Evolutionary conservation across 805 yeast genomes (phyloP).

Genomic region (Ogataea henricii): DNA sequence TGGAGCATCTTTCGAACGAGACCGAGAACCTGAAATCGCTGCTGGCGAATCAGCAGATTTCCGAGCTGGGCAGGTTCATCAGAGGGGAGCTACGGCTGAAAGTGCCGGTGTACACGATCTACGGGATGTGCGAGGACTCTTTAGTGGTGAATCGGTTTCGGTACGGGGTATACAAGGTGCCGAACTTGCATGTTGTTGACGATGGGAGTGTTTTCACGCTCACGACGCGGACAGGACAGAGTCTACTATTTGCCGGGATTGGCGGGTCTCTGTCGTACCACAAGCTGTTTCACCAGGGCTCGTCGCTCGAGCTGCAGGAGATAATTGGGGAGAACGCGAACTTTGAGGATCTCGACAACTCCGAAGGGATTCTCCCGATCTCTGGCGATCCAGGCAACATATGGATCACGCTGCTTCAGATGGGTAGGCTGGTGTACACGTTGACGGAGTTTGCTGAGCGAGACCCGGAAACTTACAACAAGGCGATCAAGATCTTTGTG

Average conservation of each 20-base stretch:
- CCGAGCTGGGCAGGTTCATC: slow-evolving; percentile 54
- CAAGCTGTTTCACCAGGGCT: slow-evolving; percentile 67
- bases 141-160: slow-evolving; percentile 63
- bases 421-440: slow-evolving; percentile 63
- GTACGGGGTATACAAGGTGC: slow-evolving; percentile 50
- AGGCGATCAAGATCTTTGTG: slow-evolving; percentile 60
- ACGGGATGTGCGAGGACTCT: slow-evolving; percentile 77
- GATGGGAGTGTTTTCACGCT: slow-evolving; percentile 52
- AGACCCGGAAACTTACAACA: slow-evolving; percentile 30
- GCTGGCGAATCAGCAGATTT: slow-evolving; percentile 41
- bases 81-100: slow-evolving; percentile 43
- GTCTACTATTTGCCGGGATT: slow-evolving; percentile 62
- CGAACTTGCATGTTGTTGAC: slow-evolving; percentile 63
- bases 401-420: slow-evolving; percentile 72
- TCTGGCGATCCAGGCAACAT: slow-evolving; percentile 65
- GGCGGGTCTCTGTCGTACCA: slow-evolving; percentile 74
- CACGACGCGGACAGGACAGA: slow-evolving; percentile 42
- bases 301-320: slow-evolving; percentile 37
- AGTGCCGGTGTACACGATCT: slow-evolving; percentile 75
- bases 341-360: slow-evolving; percentile 25
- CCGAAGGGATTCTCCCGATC: slow-evolving; percentile 47
- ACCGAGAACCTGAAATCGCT: slow-evolving; percentile 38
- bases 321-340: slow-evolving; percentile 31
- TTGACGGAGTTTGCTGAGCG: slow-evolving; percentile 41
- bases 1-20: slow-evolving; percentile 40